Base-by-base conservation (phyloP, 176 grass and related monocot species). In the Otatea glauca region DNA sequence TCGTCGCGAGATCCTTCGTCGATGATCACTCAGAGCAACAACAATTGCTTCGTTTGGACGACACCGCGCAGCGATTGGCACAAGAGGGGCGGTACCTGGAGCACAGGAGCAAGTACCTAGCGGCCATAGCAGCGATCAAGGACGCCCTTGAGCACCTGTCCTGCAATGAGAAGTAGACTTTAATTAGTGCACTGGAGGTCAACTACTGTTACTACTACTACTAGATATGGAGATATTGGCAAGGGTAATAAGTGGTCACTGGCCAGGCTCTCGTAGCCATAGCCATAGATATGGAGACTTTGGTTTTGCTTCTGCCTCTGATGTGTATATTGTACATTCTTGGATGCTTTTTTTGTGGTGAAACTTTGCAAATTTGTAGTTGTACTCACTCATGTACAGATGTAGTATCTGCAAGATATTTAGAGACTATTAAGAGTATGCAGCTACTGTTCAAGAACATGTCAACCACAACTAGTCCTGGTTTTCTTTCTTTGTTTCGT, bases 11-110 rank as follows among this genome's bases (percentile, higher is more conserved):
- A 43, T 76, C 87, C 12, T 89, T 99, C 80, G 27, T 92, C 56
- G 81, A 89, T 0, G 86, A 89, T 24, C 91, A 66, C 0, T 61
- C 62, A 67, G 88, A 99, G 67, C 93, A 99, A 77, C 89, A 92
- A 72, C 14, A 63, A 14, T 20, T 91, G 80, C 89, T 91, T 43
- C 13, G 17, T 81, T 34, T 75, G 62, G 85, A 83, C 0, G 80
- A 87, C 69, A 44, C 80, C 1, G 34, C 9, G 1, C 80, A 79
- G 51, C 42, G 84, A 35, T 37, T 91, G 80, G 62, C 34, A 6
- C 39, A 80, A 16, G 75, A 87, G 64, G 75, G 75, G 43, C 47
- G 45, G 29, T 84, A 80, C 62, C 75, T 87, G 62, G 68, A 87
- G 80, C 89, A 72, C 4, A 74, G 85, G 75, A 87, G 89, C 80